Evolutionary conservation across 352 stramenopile species (phyloP), one percentile per base, ranked within the genome.

Genomic region (Hyaloperonospora arabidopsidis): DNA sequence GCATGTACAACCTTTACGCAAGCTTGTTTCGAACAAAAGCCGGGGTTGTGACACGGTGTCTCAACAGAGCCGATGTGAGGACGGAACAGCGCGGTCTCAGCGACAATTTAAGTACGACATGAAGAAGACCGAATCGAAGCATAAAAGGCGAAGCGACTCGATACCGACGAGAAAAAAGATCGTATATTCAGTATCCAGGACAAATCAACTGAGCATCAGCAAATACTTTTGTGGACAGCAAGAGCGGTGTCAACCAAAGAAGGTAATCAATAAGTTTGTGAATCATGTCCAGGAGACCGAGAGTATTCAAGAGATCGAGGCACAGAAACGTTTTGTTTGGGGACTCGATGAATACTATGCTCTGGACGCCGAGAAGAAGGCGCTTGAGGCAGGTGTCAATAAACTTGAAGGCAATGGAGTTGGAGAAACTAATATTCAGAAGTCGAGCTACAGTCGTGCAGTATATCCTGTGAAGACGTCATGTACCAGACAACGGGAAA

Each of bases 271-370:
- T 5, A 62, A 62, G 39, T 76, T 67, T 21, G 17, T 75, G 13
- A 49, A 65, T 32, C 58, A 72, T 45, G 54, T 67, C 19, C 51
- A 74, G 14, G 57, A 76, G 59, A 60, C 51, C 22, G 58, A 75
- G 19, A 53, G 18, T 5, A 57, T 73, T 10, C 49, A 68, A 12
- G 38, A 60, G 11, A 59, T 76, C 14, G 59, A 63, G n/a, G 35
- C 64, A 49, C 55, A 72, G 39, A 70, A 69, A 34, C 52, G 49
- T 11, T 43, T 0, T 1, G 39, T 29, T 10, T 48, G 38, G n/a
- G 57, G 50, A 5, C 32, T 79, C 5, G 32, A 79, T 46, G 49
- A 67, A 28, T 76, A 74, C 11, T n/a, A 70, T 18, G 51, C 41
- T 12, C 39, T 78, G 19, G 64, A 77, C 5, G 47, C 55, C 13